Evolutionary conservation across 306 rosid genomes (phyloP), one percentile per base, ranked within the genome.

Genomic region (Mimosa bimucronata): DNA sequence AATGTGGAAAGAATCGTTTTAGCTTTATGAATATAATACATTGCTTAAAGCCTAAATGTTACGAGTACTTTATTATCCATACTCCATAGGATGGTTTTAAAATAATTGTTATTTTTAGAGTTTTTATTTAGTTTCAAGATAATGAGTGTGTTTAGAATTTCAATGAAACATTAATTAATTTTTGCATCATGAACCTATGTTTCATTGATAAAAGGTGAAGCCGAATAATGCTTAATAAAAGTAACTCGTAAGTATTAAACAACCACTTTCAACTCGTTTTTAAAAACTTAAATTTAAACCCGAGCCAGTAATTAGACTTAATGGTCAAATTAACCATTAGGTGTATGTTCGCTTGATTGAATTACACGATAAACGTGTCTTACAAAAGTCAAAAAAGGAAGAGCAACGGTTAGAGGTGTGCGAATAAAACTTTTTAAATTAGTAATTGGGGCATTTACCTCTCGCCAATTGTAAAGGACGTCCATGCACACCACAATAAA

Each of bases 361-460:
- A 13, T 70, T 30, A 6, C 57, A 23, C 31, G 11, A 70, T 2
- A 25, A 70, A 42, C 34, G 53, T 41, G 53, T 25, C 30, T 29
- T 34, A 65, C 23, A 21, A 79, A 83, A 21, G 80, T 28, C 61
- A 74, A 48, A 26, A 46, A 29, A 48, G 34, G 19, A 6, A 19
- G 65, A 46, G 55, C 45, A 34, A 34, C 38, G 38, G 5, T 42
- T 50, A 41, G 77, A 23, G 42, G 55, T 14, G 31, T 42, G 42
- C 6, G 44, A 44, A 79, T 44, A 50, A 30, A 66, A 77, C 46
- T 25, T 25, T 66, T 64, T 21, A 23, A 64, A 48, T 65, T 42
- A 66, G 64, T 21, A 55, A 34, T 73, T 70, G 81, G 70, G 71
- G 75, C 74, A 67, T 75, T 69, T 60, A 72, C 28, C 26, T 11